phyloP scores from a whole-genome alignment of 306 rosid species.

The Vicia sativa region DNA sequence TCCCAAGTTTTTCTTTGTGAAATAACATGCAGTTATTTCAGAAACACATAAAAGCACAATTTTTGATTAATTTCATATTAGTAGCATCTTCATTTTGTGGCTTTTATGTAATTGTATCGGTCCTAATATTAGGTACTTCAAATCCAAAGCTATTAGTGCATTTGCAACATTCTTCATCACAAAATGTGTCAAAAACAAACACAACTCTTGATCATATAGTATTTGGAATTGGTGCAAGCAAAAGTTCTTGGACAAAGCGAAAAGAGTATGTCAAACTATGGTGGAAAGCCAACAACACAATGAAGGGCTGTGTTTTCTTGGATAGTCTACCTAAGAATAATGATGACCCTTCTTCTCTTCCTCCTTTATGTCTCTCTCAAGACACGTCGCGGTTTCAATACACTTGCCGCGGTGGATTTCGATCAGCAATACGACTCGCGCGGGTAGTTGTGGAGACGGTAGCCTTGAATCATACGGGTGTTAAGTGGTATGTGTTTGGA shows the following conservation, averaged over 20 bases:
- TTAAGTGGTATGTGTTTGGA: constrained; percentile 92
- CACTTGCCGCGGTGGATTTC: constrained; percentile 52
- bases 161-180: constrained; percentile 35
- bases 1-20: constrained; percentile 1
- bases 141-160: constrained; percentile 31
- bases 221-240: constrained; percentile 79
- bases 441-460: constrained; percentile 74
- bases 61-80: constrained; percentile 47
- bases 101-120: constrained; percentile 56
- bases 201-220: constrained; percentile 72
- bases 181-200: constrained; percentile 27
- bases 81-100: constrained; percentile 57
- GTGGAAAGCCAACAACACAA: constrained; percentile 65
- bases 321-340: constrained; percentile 49
- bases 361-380: constrained; percentile 64
- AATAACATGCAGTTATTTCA: constrained; percentile 57
- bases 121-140: constrained; percentile 38
- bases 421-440: constrained; percentile 75
- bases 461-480: constrained; percentile 58
- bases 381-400: constrained; percentile 77
- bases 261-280: constrained; percentile 65
- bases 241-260: constrained; percentile 59
- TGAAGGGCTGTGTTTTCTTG: constrained; percentile 69
- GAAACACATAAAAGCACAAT: constrained; percentile 47
- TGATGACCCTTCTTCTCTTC: constrained; percentile 49